Evolutionary conservation across 768 basidiomycete species (phyloP), one percentile per base, ranked within the genome.

Genomic region (Holtermanniella nyarrowii): DNA sequence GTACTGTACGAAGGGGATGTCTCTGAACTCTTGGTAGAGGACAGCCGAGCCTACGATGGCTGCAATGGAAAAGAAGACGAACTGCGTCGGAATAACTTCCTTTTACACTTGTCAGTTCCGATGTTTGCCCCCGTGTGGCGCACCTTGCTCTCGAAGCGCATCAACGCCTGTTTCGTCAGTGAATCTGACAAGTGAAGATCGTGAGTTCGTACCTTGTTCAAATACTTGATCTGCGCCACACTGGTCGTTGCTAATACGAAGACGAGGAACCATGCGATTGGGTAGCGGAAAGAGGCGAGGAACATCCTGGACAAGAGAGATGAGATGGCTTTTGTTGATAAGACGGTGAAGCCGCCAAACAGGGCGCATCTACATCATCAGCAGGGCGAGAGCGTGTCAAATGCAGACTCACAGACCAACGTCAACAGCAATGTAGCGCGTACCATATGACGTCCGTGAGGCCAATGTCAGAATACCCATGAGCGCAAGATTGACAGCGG

Each of bases 1-100:
- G 53, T 86, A 78, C 62, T 85, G 80, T 67, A 89, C 84, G 67
- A 89, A 85, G 10, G 79, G 78, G 12, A 86, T 82, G 54, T 79
- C 80, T 58, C 80, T 77, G 74, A 99, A 99, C 70, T 99, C 93
- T 22, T 87, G 85, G 66, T 93, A 99, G 1, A 99, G 78, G 14
- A 99, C 83, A 1, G 87, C 88, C 3, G 88, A 91, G 23, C 91
- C 93, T 50, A 86, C 75, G 59, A 99, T 91, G 3, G 88, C 88
- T 56, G 44, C 13, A 10, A 48, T 26, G 10, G 87, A 91, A 75
- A 97, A 97, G 50, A 89, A 77, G 25, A 93, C 88, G 68, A 95
- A 97, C 75, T 96, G 91, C 13, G 83, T 83, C 3, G 91, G 93
- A 57, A 97, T 88, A 22, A 96, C 91, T 48, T 83, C 78, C 86